Evolutionary conservation across 768 basidiomycete species (phyloP).

Genomic region (Grammothele lineata): DNA sequence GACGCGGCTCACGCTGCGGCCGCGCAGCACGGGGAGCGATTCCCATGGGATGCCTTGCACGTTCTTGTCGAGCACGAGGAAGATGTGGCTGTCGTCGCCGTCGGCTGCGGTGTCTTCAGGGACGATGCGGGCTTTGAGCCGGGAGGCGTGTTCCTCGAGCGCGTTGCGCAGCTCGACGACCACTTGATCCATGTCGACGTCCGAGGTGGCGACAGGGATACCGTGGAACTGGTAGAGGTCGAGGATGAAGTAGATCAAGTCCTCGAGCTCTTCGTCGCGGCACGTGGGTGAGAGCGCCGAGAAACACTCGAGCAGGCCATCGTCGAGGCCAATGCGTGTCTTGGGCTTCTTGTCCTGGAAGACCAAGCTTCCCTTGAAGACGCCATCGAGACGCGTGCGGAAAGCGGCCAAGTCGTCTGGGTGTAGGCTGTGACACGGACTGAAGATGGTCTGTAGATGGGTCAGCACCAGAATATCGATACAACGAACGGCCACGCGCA

Average conservation of each 20-base stretch:
- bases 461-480: neutral
- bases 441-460: slow-evolving; percentile 54
- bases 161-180: slow-evolving; percentile 75
- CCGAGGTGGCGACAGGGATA: slow-evolving; percentile 80
- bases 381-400: slow-evolving; percentile 63
- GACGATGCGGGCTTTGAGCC: slow-evolving; percentile 27
- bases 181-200: slow-evolving; percentile 90
- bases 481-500: slow-evolving; percentile 28
- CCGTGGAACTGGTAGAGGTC: slow-evolving; percentile 95
- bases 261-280: slow-evolving; percentile 92
- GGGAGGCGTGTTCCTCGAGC: slow-evolving; percentile 65
- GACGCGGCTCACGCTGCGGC: slow-evolving; percentile 86
- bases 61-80: slow-evolving; percentile 87
- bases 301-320: slow-evolving; percentile 80
- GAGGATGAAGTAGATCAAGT: slow-evolving; percentile 88
- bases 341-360: slow-evolving; percentile 58
- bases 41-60: slow-evolving; percentile 94
- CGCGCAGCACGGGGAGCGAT: slow-evolving; percentile 81
- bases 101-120: slow-evolving; percentile 30
- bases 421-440: slow-evolving; percentile 39
- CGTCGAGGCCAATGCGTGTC: slow-evolving; percentile 54
- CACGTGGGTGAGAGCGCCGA: slow-evolving; percentile 77
- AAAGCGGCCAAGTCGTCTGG: slow-evolving; percentile 50
- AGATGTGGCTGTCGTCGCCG: slow-evolving; percentile 68
- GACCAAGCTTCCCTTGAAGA: slow-evolving; percentile 64